Conservation (phyloP, 768 basidiomycete species). For the Mrakia hoshinonis region DNA sequence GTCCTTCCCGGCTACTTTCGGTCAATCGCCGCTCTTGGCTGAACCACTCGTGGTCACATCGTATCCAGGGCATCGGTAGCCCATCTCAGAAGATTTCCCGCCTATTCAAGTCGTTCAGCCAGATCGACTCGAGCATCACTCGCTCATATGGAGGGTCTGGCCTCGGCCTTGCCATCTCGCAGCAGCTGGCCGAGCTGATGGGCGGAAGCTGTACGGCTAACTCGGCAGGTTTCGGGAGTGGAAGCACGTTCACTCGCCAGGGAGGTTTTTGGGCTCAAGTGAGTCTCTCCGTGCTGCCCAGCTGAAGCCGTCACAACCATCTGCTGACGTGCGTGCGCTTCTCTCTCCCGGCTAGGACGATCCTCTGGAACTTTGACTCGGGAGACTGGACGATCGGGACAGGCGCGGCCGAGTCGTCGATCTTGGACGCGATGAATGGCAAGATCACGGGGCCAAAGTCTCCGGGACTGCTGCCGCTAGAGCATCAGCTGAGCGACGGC, state of each 20-base stretch:
- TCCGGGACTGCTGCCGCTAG: slow-evolving; percentile 70
- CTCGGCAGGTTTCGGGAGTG: neutral
- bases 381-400: slow-evolving; percentile 26
- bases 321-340: too few species aligned
- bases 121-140: slow-evolving; percentile 25
- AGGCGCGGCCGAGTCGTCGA: neutral
- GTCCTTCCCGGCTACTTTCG: neutral
- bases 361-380: slow-evolving; percentile 77
- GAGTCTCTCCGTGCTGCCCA: too few species aligned
- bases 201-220: slow-evolving; percentile 12
- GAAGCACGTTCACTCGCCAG: slow-evolving; percentile 59
- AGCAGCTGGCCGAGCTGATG: slow-evolving; percentile 17
- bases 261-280: slow-evolving; percentile 71
- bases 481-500: slow-evolving; percentile 64
- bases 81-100: neutral
- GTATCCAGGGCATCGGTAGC: neutral
- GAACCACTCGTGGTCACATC: neutral
- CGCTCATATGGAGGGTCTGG: slow-evolving; percentile 19
- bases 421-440: neutral
- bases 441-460: slow-evolving; percentile 55
- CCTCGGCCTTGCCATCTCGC: slow-evolving; percentile 20
- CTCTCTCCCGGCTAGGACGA: too few species aligned
- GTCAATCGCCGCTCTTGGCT: neutral
- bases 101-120: slow-evolving; percentile 21
- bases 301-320: too few species aligned